Conservation (phyloP, 495 filamentous ascomycete genomes). For the Melanomma pulvis-pyrius region DNA sequence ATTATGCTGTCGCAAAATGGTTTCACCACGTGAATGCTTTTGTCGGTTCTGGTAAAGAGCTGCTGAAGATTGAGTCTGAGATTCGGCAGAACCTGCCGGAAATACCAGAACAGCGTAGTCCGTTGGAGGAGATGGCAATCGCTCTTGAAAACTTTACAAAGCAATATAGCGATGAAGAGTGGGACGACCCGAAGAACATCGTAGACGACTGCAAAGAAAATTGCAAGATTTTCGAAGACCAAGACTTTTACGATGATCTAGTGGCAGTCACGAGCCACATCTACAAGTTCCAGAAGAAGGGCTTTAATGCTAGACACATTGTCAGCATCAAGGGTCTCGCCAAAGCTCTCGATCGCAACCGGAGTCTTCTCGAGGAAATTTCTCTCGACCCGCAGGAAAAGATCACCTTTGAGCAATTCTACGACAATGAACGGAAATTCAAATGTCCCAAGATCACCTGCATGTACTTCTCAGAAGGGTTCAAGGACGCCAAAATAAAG, state of each 20-base stretch:
- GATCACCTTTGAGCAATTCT: slow-evolving; percentile 35
- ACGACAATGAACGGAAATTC: slow-evolving; percentile 44
- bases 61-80: neutral
- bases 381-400: slow-evolving; percentile 7
- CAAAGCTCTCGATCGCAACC: slow-evolving; percentile 34
- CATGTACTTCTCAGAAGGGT: slow-evolving; percentile 52
- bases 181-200: neutral
- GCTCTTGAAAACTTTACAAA: slow-evolving; percentile 13
- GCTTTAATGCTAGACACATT: slow-evolving; percentile 33
- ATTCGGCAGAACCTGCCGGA: neutral
- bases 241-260: slow-evolving; percentile 31
- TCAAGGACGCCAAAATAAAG: slow-evolving; percentile 37
- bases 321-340: slow-evolving; percentile 36
- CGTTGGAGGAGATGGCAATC: no score
- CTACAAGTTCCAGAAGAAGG: slow-evolving; percentile 35
- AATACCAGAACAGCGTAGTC: no score
- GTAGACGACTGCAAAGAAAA: slow-evolving; percentile 7
- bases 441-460: slow-evolving; percentile 51
- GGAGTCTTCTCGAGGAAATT: slow-evolving; percentile 40
- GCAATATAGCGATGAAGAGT: slow-evolving; percentile 14
- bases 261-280: slow-evolving; percentile 37
- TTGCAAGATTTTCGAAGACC: slow-evolving; percentile 16
- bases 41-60: slow-evolving; percentile 13
- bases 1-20: no score
- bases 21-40: no score